phyloP scores from a whole-genome alignment of 176 grass and related monocot species.

The Triticum urartu region DNA sequence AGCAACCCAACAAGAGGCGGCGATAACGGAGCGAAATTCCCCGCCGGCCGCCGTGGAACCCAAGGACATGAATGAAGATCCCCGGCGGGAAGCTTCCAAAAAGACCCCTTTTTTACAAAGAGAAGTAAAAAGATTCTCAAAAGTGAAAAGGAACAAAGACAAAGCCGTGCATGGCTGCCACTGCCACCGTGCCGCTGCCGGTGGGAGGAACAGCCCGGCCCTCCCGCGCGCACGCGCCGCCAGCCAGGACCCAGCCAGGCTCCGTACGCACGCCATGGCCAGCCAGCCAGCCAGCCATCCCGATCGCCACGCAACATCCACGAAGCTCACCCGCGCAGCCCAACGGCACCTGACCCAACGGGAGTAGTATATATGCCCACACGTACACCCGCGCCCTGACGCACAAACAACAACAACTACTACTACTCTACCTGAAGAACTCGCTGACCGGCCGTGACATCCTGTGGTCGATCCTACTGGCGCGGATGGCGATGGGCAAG shows the following conservation, averaged over 20 bases:
- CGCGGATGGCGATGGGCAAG: constrained; percentile 27
- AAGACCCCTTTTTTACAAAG: constrained; percentile 28
- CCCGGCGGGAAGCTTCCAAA: constrained; percentile 47
- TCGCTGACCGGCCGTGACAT: background rate
- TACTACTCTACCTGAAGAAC: background rate
- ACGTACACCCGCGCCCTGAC: background rate
- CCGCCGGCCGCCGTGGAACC: constrained; percentile 2
- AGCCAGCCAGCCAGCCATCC: constrained; percentile 25
- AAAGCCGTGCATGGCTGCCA: constrained; percentile 18
- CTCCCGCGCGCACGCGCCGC: constrained; percentile 30
- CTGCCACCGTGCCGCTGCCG: background rate
- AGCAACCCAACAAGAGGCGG: constrained; percentile 7
- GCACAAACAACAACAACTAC: background rate
- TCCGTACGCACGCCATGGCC: background rate
- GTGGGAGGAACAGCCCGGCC: background rate
- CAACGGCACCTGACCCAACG: background rate
- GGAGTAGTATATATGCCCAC: background rate
- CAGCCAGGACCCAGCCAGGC: constrained; percentile 41
- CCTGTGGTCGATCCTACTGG: background rate
- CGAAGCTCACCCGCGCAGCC: constrained; percentile 19
- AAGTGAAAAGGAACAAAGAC: background rate
- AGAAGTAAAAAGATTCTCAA: too few species aligned
- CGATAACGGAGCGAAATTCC: constrained; percentile 25
- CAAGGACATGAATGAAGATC: constrained; percentile 9
- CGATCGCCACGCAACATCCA: constrained; percentile 33